Base-by-base conservation (phyloP, 306 rosid genomes). In the Acacia melanoxylon region DNA sequence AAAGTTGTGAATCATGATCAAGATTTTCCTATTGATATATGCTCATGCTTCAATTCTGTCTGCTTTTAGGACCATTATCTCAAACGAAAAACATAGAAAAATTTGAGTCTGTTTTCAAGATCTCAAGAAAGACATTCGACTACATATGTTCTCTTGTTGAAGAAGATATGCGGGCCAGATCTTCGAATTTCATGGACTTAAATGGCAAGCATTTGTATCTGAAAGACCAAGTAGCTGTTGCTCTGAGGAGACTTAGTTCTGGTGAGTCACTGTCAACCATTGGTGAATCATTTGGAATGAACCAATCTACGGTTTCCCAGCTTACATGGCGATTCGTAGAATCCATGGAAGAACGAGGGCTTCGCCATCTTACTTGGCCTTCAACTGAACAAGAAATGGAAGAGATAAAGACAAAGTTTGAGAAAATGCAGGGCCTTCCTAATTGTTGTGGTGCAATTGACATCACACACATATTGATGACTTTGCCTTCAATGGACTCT, bases 401-500 rank as follows among this genome's bases (percentile, higher is more conserved):
- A 45, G 76, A 82, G 84, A 83, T 91, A 44, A 94, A 90, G 88
- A 76, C 88, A 27, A 91, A 92, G 86, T 94, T 91, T 72, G 89
- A 89, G 90, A 86, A 82, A 68, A 89, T 91, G 16, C 44, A 63
- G 8, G 97, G 95, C 73, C 94, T 94, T 77, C 85, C 94, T 77
- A 94, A 92, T 80, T 94, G 98, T 54, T 91, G 97, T n/a, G 98
- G 98, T 63, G 94, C 94, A 48, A 37, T 94, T 52, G 98, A 91
- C 85, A 88, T 80, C 56, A 92, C 98, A 16, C 97, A 94, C 86
- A 82, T 94, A 81, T 70, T 87, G 90, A 94, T 94, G 98, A 92
- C 97, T 77, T 87, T 90, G 79, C 97, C 97, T 45, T 73, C 92
- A 13, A 40, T 45, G 5, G 92, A 91, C 65, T 78, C 92, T 24